phyloP scores from a whole-genome alignment of 345 rosid genomes.

The Conringia planisiliqua region DNA sequence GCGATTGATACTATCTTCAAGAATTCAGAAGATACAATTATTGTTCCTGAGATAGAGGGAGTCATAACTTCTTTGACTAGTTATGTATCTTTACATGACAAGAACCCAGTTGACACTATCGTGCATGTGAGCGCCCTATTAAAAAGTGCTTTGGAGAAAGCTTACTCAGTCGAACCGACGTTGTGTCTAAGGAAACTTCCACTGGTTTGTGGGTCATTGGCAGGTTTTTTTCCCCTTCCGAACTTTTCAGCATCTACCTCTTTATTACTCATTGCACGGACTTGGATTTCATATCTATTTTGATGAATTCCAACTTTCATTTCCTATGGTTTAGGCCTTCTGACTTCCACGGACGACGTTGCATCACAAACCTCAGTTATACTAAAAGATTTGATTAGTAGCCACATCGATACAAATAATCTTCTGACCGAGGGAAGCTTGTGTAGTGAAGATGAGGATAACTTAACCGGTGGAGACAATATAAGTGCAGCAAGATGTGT shows the following conservation, averaged over 20 bases:
- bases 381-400: conserved; percentile 59
- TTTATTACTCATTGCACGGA: neutral
- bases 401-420: conserved; percentile 37
- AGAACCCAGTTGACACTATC: conserved; percentile 65
- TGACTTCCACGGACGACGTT: conserved; percentile 43
- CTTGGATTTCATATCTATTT: neutral
- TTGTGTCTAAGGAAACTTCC: conserved; percentile 48
- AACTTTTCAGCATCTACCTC: neutral
- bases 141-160: conserved; percentile 52
- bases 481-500: conserved; percentile 41
- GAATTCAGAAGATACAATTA: conserved; percentile 38
- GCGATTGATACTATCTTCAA: conserved; percentile 53
- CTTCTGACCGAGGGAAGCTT: conserved; percentile 31
- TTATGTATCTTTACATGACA: conserved; percentile 47
- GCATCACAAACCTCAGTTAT: conserved; percentile 60
- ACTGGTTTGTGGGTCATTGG: conserved; percentile 49
- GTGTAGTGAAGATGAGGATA: conserved; percentile 41
- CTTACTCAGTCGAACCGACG: conserved; percentile 37
- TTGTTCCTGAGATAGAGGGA: conserved; percentile 46
- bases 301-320: neutral
- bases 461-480: conserved; percentile 39
- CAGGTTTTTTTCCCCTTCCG: conserved; percentile 43
- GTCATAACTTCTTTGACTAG: conserved; percentile 49
- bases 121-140: conserved; percentile 51
- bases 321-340: conserved; percentile 51